These are phyloP conservation scores for Gilbertella persicaria DNA, from an alignment of 371 early-diverging fungal genomes.

Conservation along the genomic window DNA sequence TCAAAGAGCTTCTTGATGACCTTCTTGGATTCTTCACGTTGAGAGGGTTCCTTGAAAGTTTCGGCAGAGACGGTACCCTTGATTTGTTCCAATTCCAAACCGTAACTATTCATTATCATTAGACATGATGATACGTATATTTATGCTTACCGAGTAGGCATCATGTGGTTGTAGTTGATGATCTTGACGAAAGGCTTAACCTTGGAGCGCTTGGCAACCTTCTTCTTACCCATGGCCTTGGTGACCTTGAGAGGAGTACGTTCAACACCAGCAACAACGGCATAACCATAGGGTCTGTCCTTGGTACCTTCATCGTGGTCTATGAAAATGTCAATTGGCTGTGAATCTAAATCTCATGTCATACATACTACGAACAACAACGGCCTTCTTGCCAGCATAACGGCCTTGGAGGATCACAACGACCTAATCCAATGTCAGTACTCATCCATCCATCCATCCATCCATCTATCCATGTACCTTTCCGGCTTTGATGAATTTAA, in stretches of 20 bases:
- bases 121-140: too few species aligned
- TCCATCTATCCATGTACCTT: constrained; percentile 38
- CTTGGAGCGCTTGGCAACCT: constrained; percentile 90
- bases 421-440: constrained; percentile 58
- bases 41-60: constrained; percentile 90
- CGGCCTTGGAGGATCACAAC: constrained; percentile 96
- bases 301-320: constrained; percentile 85
- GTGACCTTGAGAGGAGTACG: constrained; percentile 95
- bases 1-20: constrained; percentile 91
- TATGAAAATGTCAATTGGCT: constrained; percentile 6
- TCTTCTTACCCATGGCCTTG: constrained; percentile 90
- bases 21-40: constrained; percentile 89
- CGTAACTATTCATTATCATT: too few species aligned
- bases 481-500: constrained; percentile 71
- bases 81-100: constrained; percentile 82
- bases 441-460: constrained; percentile 12
- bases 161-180: constrained; percentile 88
- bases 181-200: constrained; percentile 98
- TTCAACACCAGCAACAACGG: constrained; percentile 96
- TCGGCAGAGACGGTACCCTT: constrained; percentile 86
- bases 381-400: constrained; percentile 98
- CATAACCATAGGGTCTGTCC: constrained; percentile 94
- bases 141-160: constrained; percentile 88
- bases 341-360: too few species aligned
- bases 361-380: constrained; percentile 90